Percentiles rank a stretch among this genome's conserved stretches.
These are phyloP conservation scores for Magnolia kwangsiensis DNA, from an alignment of 164 flowering plant genomes.

Conservation along the genomic window DNA sequence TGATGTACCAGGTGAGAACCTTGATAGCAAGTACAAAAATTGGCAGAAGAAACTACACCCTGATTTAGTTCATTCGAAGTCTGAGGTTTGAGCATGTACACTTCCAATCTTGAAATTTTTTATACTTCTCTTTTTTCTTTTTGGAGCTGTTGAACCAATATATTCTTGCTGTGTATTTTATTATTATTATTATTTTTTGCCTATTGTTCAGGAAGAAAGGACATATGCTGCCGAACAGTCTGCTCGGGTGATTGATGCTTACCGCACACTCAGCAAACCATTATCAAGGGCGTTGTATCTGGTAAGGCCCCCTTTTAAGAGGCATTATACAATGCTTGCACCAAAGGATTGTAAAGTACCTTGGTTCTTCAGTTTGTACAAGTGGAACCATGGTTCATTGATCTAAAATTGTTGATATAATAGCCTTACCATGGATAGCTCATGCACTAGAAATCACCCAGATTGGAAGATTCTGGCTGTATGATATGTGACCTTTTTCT, in stretches of 20 bases:
- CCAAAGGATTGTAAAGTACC: not conserved
- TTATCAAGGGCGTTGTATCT: constrained; percentile 75
- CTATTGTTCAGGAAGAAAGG: constrained; percentile 56
- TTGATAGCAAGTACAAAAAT: constrained; percentile 79
- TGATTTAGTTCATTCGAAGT: constrained; percentile 90
- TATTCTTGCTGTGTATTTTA: not conserved
- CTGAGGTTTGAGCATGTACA: constrained; percentile 47
- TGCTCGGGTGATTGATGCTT: constrained; percentile 84
- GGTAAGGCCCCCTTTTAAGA: constrained; percentile 35
- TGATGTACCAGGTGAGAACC: constrained; percentile 44
- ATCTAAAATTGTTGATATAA: not conserved
- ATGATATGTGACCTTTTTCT: no score
- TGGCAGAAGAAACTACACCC: constrained; percentile 99
- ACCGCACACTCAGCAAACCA: constrained; percentile 66
- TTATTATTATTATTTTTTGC: not conserved
- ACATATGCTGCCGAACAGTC: constrained; percentile 95
- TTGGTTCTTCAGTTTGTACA: not conserved
- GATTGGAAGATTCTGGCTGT: no score
- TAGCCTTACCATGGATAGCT: not conserved
- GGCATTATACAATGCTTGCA: not conserved
- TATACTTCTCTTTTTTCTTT: not conserved
- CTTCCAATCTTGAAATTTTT: not conserved
- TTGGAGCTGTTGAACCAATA: not conserved
- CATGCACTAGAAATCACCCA: no score
- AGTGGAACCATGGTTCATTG: not conserved